Conservation (phyloP, 139 green algal genomes). For the Chlamydomonas applanata region DNA sequence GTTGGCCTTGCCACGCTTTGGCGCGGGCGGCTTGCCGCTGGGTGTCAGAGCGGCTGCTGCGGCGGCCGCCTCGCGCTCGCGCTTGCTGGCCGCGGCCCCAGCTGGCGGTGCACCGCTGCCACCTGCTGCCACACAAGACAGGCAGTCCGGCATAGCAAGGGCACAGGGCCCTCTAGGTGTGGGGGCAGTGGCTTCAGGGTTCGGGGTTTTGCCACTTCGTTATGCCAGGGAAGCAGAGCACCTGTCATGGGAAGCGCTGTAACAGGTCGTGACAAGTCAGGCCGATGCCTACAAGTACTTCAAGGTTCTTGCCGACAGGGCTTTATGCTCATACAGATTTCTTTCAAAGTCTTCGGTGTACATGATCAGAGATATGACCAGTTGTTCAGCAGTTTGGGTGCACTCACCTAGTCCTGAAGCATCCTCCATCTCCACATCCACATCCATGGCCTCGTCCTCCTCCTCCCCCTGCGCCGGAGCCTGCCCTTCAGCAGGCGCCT, state of each 20-base stretch:
- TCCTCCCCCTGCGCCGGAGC: not conserved
- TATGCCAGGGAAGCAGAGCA: too few species aligned
- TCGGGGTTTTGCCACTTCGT: not conserved
- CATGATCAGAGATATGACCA: too few species aligned
- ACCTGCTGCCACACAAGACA: not conserved
- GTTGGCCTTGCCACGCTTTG: not conserved
- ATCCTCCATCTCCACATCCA: constrained; percentile 11
- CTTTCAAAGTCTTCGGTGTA: too few species aligned
- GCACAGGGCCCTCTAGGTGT: not conserved
- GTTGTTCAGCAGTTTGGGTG: too few species aligned
- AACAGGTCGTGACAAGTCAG: too few species aligned
- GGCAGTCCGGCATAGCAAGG: not conserved
- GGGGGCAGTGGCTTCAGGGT: not conserved
- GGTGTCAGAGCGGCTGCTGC: not conserved
- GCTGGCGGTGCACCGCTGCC: not conserved
- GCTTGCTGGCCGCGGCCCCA: not conserved
- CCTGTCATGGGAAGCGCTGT: too few species aligned
- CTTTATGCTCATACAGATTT: too few species aligned
- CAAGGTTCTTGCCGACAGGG: too few species aligned
- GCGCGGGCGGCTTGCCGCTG: constrained; percentile 5
- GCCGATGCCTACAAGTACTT: too few species aligned
- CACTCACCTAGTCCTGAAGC: too few species aligned
- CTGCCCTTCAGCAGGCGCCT: not conserved
- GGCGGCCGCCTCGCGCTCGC: not conserved
- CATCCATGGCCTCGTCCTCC: not conserved